Evolutionary conservation across 2,329 filamentous ascomycete genomes (phyloP), one percentile per base, ranked within the genome.

Genomic region (Diplodia seriata): DNA sequence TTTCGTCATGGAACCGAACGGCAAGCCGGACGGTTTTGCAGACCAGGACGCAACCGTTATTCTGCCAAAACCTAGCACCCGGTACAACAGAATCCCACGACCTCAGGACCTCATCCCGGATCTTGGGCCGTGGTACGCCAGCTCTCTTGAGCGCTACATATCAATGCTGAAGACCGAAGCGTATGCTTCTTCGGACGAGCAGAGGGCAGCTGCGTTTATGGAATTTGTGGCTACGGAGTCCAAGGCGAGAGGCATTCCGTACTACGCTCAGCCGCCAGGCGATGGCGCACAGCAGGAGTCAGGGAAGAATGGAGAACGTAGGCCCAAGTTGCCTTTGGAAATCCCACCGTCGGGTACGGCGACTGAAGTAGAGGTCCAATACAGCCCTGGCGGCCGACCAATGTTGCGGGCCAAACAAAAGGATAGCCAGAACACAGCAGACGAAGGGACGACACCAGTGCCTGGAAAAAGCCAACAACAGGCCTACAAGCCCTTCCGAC

Each of bases 121-220:
- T 70, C 77, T 87, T n/a, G 84, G 86, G 69, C 82, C 84, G 2
- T 87, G 85, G 83, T 87, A 83, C 70, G 84, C 81, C 70, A 84
- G 84, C 2, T 87, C 85, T 31, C 73, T 87, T 57, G 82, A 84
- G 61, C 79, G 85, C 51, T 87, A 84, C 71, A 82, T 85, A 36
- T 77, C 79, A 4, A 87, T 87, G 84, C 77, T 87, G 29, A 81
- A 82, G 59, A 81, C 82, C 64, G 85, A 87, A 72, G 80, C 82
- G 36, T 76, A 79, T 67, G 77, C 81, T 56, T 73, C 81, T 49
- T 79, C 79, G 2, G 83, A 86, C 54, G 79, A 83, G 66, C 82
- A 85, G 55, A 85, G 85, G 69, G 83, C 83, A 70, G 83, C 83
- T 67, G 80, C 85, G 0, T 87, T 87, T 70, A 83, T 79, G 7